Percentiles rank a stretch among this genome's conserved stretches.
phyloP scores from a whole-genome alignment of 2,329 filamentous ascomycete species.

The Myriosclerotinia scirpicola region DNA sequence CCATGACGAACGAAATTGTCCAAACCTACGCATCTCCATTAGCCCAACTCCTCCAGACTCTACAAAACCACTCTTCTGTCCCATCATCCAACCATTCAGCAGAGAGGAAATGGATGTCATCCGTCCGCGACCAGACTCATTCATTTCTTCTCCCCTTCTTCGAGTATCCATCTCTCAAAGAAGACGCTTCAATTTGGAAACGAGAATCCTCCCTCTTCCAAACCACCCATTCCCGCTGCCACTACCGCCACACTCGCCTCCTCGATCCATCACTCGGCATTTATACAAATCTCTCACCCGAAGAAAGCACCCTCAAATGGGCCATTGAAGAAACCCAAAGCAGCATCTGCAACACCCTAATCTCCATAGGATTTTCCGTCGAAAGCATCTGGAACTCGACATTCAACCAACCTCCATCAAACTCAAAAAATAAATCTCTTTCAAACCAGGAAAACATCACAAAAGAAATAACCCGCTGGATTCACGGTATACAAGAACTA shows the following conservation, averaged over 20 bases:
- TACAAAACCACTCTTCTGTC: constrained; percentile 30
- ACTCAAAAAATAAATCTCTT: not conserved
- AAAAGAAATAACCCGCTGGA: constrained; percentile 38
- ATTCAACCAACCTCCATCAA: not conserved
- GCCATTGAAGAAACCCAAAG: constrained; percentile 46
- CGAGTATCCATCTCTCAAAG: constrained; percentile 45
- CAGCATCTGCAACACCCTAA: constrained; percentile 45
- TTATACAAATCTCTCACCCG: constrained; percentile 32
- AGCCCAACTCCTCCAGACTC: constrained; percentile 39
- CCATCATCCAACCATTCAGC: constrained; percentile 35
- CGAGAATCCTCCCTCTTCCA: constrained; percentile 41
- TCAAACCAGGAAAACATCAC: not conserved
- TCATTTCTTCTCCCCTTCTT: constrained; percentile 48
- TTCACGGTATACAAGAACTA: constrained; percentile 42
- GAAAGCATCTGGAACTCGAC: constrained; percentile 44
- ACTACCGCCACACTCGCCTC: constrained; percentile 45
- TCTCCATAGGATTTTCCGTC: constrained; percentile 46
- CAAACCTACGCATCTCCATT: constrained; percentile 43
- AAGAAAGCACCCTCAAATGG: constrained; percentile 44
- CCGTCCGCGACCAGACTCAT: constrained; percentile 45
- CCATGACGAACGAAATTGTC: constrained; percentile 47
- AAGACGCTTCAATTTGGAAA: constrained; percentile 38
- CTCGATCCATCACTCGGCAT: constrained; percentile 38
- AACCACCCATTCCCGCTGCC: constrained; percentile 46
- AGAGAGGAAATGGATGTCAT: constrained; percentile 39